A percentile compares a stretch with the other conserved stretches of the same genome.
phyloP scores from a whole-genome alignment of 305 asterid species.

The Fraxinus velutina region DNA sequence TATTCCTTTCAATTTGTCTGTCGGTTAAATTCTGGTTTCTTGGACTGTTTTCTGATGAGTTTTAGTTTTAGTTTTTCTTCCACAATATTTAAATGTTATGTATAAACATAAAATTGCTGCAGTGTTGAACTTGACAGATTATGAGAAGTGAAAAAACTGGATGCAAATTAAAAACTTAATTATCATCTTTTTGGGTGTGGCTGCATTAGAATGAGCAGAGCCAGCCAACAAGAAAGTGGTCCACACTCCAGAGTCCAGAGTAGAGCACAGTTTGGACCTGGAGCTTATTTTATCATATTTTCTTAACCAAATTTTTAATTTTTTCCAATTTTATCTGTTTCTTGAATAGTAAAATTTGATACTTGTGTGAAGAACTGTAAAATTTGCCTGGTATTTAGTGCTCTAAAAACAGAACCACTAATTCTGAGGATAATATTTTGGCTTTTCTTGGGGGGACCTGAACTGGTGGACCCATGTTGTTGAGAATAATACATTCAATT shows the following conservation, averaged over 20 bases:
- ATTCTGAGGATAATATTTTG: constrained; percentile 16
- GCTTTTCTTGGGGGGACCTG: background rate
- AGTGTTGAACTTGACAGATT: background rate
- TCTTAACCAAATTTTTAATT: background rate
- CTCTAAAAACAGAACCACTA: constrained; percentile 13
- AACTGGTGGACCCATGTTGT: background rate
- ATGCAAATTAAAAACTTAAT: background rate
- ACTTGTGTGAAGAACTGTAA: constrained; percentile 7
- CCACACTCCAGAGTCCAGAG: background rate
- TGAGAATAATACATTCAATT: background rate
- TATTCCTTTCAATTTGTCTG: background rate
- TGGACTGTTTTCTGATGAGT: background rate
- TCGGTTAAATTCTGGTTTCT: background rate
- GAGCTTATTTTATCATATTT: background rate
- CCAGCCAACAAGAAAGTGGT: background rate
- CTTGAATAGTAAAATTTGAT: background rate
- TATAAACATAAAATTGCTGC: background rate
- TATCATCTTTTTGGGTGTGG: background rate
- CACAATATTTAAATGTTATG: background rate
- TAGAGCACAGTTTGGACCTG: background rate
- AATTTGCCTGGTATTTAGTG: background rate
- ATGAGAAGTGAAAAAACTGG: background rate
- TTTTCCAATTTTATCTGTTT: background rate
- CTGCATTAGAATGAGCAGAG: background rate
- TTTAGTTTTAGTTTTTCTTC: background rate